A percentile compares a stretch with the other conserved stretches of the same genome.
These are phyloP conservation scores for Hyphopichia burtonii DNA, from an alignment of 1,139 yeast genomes.

Conservation along the genomic window DNA sequence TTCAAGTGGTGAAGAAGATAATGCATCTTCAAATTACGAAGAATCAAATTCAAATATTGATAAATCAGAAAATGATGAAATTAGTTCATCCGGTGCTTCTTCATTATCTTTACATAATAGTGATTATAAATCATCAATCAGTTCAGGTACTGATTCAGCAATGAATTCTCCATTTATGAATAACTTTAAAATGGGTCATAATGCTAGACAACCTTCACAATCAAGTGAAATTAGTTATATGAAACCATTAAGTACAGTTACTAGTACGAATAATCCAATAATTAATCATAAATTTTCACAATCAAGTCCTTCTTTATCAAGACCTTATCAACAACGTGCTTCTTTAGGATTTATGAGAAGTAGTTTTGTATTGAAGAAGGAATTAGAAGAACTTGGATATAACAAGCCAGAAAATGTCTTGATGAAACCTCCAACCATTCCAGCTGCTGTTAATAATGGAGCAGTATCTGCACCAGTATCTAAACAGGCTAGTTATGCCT, in stretches of 20 bases:
- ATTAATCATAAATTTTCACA: conserved; percentile 8
- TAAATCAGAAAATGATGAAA: conserved; percentile 17
- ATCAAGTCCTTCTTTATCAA: conserved; percentile 13
- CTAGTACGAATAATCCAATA: background rate
- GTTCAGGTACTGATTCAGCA: conserved; percentile 16
- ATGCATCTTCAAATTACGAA: conserved; percentile 17
- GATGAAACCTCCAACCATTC: conserved; percentile 27
- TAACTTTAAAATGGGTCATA: conserved; percentile 8
- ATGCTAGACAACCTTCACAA: conserved; percentile 9
- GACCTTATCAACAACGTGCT: conserved; percentile 21
- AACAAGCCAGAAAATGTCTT: conserved; percentile 33
- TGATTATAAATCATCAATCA: conserved; percentile 30
- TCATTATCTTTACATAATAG: conserved; percentile 44
- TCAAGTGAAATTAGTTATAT: conserved; percentile 16
- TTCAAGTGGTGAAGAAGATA: conserved; percentile 23
- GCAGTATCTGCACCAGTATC: background rate
- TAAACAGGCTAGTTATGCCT: background rate
- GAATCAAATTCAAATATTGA: conserved; percentile 11
- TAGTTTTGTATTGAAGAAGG: conserved; percentile 37
- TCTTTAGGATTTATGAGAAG: conserved; percentile 43
- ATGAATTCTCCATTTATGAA: conserved; percentile 13
- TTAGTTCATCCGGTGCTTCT: conserved; percentile 32
- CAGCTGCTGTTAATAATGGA: conserved; percentile 16
- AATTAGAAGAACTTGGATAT: conserved; percentile 28
- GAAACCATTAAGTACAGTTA: conserved; percentile 11